phyloP scores from a whole-genome alignment of 23 red algal genomes.

The Chondrus crispus region DNA sequence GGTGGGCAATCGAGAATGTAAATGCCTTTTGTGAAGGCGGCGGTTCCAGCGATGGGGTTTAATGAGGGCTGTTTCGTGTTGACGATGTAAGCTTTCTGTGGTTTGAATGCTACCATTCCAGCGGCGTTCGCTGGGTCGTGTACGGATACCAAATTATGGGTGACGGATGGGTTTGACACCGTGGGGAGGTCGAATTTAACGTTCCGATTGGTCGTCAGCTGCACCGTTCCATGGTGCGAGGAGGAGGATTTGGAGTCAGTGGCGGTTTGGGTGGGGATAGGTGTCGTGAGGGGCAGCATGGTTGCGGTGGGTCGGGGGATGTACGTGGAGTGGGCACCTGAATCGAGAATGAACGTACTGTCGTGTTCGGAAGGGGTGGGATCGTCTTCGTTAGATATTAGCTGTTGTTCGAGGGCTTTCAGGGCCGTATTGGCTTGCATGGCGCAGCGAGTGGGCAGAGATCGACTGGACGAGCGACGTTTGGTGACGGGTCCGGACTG shows the following conservation, averaged over 20 bases:
- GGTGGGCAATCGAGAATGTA: background rate
- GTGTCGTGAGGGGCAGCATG: background rate
- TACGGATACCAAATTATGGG: background rate
- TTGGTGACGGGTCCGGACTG: too few relatives aligned
- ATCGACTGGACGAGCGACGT: too few relatives aligned
- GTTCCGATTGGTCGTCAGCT: background rate
- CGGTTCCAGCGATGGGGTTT: background rate
- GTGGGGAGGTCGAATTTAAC: background rate
- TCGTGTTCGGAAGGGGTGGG: too few relatives aligned
- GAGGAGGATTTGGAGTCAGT: background rate
- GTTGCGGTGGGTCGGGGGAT: background rate
- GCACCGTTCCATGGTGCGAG: background rate
- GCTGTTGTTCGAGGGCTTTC: too few relatives aligned
- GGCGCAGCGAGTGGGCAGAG: too few relatives aligned
- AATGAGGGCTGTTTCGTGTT: background rate
- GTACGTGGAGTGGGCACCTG: background rate
- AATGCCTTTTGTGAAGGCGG: background rate
- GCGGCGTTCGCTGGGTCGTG: background rate
- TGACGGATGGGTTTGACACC: background rate
- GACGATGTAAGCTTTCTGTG: background rate
- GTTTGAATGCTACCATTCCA: background rate
- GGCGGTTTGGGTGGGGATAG: background rate
- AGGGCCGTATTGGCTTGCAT: too few relatives aligned
- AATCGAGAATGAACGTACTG: background rate
- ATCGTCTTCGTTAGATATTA: too few relatives aligned